Evolutionary conservation across 2,329 filamentous ascomycete genomes (phyloP).

Genomic region (Sarocladium brachiariae): DNA sequence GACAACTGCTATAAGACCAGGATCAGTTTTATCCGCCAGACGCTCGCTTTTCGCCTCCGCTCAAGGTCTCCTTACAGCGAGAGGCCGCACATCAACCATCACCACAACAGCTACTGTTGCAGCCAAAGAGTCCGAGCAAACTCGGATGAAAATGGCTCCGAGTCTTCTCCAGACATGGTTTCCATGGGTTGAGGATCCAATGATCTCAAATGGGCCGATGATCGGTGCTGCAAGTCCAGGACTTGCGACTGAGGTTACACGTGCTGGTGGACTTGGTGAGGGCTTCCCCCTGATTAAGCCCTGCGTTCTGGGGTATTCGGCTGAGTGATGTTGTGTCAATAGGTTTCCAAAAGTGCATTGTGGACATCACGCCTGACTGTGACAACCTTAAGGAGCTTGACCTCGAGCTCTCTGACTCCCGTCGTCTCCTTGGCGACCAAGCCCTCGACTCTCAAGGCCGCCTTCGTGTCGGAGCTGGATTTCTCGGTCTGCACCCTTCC

Average conservation of each 20-base stretch:
- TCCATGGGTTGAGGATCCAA: constrained; percentile 23
- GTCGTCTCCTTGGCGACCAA: constrained; percentile 15
- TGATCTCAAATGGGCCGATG: constrained; percentile 26
- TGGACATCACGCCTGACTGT: constrained; percentile 23
- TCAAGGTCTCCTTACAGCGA: too few relatives aligned
- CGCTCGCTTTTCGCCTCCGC: too few relatives aligned
- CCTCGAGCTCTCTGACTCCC: constrained; percentile 23
- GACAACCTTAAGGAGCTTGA: constrained; percentile 25
- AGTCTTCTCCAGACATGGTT: constrained; percentile 21
- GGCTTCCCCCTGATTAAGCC: background rate
- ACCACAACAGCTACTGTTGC: background rate
- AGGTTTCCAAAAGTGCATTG: constrained; percentile 27
- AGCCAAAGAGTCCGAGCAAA: background rate
- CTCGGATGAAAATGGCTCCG: background rate
- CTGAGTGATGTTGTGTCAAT: background rate
- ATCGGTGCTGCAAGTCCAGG: constrained; percentile 24
- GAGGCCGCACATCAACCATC: too few relatives aligned
- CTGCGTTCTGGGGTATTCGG: background rate
- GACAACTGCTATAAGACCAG: background rate
- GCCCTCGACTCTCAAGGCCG: constrained; percentile 21
- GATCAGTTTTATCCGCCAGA: too few relatives aligned
- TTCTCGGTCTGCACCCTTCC: constrained; percentile 48
- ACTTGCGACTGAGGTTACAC: constrained; percentile 30
- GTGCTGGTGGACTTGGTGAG: constrained; percentile 31
- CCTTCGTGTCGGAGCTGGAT: constrained; percentile 48